Evolutionary conservation across 805 yeast species (phyloP).

Genomic region (Dipodascopsis tothii): DNA sequence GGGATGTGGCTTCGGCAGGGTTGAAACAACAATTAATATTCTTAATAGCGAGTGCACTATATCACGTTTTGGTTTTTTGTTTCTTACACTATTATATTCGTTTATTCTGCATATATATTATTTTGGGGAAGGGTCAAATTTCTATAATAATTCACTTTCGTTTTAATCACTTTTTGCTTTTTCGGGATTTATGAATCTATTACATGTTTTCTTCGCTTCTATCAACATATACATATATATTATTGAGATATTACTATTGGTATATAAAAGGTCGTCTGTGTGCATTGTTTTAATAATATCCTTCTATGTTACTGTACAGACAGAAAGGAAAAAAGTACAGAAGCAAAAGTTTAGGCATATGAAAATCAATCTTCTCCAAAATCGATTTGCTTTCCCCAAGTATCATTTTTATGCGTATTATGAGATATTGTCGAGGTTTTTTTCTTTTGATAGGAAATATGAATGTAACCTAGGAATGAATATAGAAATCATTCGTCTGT

Average conservation of each 20-base stretch:
- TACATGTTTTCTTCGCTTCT: background rate
- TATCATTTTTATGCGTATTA: no score
- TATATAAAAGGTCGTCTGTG: background rate
- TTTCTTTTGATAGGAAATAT: no score
- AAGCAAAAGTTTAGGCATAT: no score
- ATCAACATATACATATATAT: background rate
- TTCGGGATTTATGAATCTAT: background rate
- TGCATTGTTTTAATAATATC: background rate
- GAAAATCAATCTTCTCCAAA: no score
- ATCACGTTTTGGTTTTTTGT: background rate
- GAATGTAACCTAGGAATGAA: no score
- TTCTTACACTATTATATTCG: no score
- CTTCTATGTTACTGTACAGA: no score
- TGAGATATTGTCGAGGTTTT: no score
- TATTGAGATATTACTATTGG: no score
- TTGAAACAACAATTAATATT: background rate
- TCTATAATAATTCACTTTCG: background rate
- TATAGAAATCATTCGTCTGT: no score
- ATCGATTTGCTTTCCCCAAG: no score
- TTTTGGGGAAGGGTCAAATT: background rate
- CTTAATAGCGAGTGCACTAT: background rate
- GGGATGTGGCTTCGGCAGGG: background rate
- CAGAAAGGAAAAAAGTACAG: no score
- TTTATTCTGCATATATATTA: background rate
- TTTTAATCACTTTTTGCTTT: background rate